These are phyloP conservation scores for Trametes punicea DNA, from an alignment of 768 basidiomycete species.

Conservation along the genomic window DNA sequence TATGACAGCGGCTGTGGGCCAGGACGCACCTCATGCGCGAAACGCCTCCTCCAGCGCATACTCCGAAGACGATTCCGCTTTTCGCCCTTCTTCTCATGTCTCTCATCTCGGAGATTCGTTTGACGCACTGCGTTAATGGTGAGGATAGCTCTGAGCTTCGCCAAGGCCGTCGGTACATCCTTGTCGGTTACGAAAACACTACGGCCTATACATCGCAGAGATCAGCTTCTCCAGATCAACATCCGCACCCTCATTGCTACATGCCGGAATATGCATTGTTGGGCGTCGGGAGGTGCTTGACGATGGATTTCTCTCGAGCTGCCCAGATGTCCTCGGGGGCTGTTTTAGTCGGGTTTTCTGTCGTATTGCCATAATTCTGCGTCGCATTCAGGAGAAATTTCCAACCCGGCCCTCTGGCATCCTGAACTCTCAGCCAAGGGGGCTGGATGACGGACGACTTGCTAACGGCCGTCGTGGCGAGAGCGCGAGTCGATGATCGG, in stretches of 20 bases:
- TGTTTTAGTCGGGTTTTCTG: neutral
- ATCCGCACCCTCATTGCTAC: conserved; percentile 3
- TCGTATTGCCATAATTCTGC: neutral
- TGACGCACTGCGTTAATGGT: conserved; percentile 48
- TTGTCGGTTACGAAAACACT: conserved; percentile 46
- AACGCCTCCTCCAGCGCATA: conserved; percentile 74
- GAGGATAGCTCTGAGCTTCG: conserved; percentile 48
- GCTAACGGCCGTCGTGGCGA: neutral
- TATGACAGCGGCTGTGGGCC: conserved; percentile 13
- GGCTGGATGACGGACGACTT: neutral
- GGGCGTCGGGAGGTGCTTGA: conserved; percentile 33
- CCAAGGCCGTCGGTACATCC: conserved; percentile 47
- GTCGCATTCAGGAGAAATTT: neutral
- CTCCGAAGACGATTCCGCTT: conserved; percentile 74
- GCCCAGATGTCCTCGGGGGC: conserved; percentile 42
- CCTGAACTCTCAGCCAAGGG: neutral
- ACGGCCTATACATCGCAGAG: conserved; percentile 53
- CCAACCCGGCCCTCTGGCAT: no score
- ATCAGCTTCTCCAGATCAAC: neutral
- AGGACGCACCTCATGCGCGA: conserved; percentile 68
- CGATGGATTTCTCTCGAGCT: conserved; percentile 24
- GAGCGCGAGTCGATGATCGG: neutral
- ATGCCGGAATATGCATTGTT: conserved; percentile 56
- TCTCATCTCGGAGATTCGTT: conserved; percentile 31
- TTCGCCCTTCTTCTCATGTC: conserved; percentile 82